Evolutionary conservation across 2,329 filamentous ascomycete genomes (phyloP).

Genomic region (Fusarium coffeatum): DNA sequence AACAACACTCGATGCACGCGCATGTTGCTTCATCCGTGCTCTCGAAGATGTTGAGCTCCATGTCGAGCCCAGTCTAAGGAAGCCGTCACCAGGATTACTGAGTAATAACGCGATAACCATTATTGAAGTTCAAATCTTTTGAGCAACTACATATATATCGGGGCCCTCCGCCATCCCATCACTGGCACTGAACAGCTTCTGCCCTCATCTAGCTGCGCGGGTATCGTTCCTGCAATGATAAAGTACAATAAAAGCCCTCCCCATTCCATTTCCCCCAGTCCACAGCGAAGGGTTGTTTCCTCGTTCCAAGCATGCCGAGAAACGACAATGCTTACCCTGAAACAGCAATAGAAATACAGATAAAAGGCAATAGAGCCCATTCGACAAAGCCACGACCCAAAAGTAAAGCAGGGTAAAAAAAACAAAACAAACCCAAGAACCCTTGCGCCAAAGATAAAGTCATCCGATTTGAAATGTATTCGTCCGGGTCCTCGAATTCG

Average conservation of each 20-base stretch:
- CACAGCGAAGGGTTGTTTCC: not conserved
- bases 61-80: not conserved
- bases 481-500: conserved; percentile 26
- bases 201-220: conserved; percentile 39
- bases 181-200: conserved; percentile 35
- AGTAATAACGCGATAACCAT: not conserved
- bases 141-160: conserved; percentile 3
- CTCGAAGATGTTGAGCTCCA: not conserved
- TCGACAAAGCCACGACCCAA: conserved; percentile 9
- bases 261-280: conserved; percentile 8
- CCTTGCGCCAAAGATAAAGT: conserved; percentile 45
- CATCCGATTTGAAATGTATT: conserved; percentile 42
- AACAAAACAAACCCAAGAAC: conserved; percentile 24
- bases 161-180: conserved; percentile 2
- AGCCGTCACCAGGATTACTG: not conserved
- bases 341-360: conserved; percentile 40
- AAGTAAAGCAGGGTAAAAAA: not conserved
- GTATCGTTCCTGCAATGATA: conserved; percentile 48
- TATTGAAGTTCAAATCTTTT: conserved; percentile 16
- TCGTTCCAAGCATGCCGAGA: conserved; percentile 26
- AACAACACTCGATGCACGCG: not conserved
- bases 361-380: conserved; percentile 17
- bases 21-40: not conserved
- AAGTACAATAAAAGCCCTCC: conserved; percentile 45
- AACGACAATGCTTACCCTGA: conserved; percentile 4